phyloP scores from a whole-genome alignment of 1,139 yeast species.

The Taphrina wiesneri region DNA sequence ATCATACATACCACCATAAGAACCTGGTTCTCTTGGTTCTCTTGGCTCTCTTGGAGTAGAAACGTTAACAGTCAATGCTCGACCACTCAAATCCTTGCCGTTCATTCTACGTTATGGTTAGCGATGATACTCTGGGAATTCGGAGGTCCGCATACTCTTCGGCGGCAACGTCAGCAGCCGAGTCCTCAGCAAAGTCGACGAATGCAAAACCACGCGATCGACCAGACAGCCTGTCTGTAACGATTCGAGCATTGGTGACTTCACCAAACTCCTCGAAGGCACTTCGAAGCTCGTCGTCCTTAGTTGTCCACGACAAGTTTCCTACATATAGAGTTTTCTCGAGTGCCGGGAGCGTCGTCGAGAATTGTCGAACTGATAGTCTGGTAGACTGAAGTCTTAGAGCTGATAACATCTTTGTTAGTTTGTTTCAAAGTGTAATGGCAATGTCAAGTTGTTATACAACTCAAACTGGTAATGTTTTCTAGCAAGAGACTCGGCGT shows the following conservation, averaged over 20 bases:
- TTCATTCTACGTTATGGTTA: conserved; percentile 20
- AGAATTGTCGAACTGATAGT: conserved; percentile 19
- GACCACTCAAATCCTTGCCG: conserved; percentile 13
- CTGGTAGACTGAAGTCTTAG: neutral
- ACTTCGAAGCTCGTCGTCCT: conserved; percentile 72
- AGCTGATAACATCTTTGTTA: conserved; percentile 2
- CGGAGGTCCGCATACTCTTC: conserved; percentile 52
- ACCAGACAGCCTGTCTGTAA: conserved; percentile 32
- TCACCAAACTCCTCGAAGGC: conserved; percentile 50
- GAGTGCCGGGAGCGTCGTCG: conserved; percentile 52
- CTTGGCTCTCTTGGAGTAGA: conserved; percentile 79
- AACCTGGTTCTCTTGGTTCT: conserved; percentile 48
- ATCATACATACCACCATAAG: conserved; percentile 48
- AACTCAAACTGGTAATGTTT: too few relatives aligned
- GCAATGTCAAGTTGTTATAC: too few relatives aligned
- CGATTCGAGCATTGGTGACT: conserved; percentile 5
- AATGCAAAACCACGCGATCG: conserved; percentile 34
- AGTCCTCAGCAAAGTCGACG: conserved; percentile 16
- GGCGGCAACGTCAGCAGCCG: conserved; percentile 15
- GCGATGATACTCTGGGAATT: neutral
- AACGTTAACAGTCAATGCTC: conserved; percentile 45
- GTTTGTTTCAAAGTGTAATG: neutral
- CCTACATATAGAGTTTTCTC: conserved; percentile 95
- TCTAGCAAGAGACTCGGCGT: too few relatives aligned
- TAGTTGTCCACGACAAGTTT: conserved; percentile 86